A percentile compares a stretch with the other conserved stretches of the same genome.
These are phyloP conservation scores for Phytophthora ramorum DNA, from an alignment of 352 stramenopile genomes.

Conservation along the genomic window DNA sequence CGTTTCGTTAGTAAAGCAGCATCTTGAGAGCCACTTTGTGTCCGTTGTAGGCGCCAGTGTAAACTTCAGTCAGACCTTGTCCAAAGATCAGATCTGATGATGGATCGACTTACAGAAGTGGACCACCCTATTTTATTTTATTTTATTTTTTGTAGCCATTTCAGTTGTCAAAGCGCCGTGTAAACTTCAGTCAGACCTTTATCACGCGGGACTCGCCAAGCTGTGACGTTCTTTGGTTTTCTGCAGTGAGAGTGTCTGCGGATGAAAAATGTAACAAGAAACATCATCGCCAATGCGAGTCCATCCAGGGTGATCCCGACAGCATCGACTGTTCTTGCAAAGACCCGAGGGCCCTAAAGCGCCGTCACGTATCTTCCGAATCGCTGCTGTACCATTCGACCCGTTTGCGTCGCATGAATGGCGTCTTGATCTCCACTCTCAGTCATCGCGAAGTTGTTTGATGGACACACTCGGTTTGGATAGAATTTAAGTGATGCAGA, in stretches of 20 bases:
- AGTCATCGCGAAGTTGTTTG: not conserved
- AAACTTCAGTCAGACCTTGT: constrained; percentile 46
- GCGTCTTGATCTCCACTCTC: constrained; percentile 2
- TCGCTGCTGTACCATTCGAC: constrained; percentile 24
- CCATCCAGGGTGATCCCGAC: constrained; percentile 6
- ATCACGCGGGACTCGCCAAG: constrained; percentile 39
- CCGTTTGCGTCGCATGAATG: constrained; percentile 6
- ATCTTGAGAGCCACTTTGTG: constrained; percentile 48
- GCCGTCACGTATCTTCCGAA: not conserved
- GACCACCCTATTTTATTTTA: not conserved
- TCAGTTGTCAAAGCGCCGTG: not conserved
- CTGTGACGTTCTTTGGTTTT: constrained; percentile 18
- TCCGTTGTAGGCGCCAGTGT: constrained; percentile 36
- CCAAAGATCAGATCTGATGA: not conserved
- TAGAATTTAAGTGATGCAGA: constrained; percentile 17
- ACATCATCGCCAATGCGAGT: not conserved
- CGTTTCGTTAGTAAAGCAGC: constrained; percentile 33
- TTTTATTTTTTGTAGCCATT: not conserved
- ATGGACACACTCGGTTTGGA: constrained; percentile 5
- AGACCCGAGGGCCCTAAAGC: too few relatives aligned
- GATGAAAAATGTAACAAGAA: constrained; percentile 1
- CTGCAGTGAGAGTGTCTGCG: not conserved
- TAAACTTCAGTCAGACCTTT: constrained; percentile 31
- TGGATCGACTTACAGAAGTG: not conserved
- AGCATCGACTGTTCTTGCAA: not conserved